Evolutionary conservation across 2,329 filamentous ascomycete genomes (phyloP).

Genomic region (Aspergillus sclerotialis): DNA sequence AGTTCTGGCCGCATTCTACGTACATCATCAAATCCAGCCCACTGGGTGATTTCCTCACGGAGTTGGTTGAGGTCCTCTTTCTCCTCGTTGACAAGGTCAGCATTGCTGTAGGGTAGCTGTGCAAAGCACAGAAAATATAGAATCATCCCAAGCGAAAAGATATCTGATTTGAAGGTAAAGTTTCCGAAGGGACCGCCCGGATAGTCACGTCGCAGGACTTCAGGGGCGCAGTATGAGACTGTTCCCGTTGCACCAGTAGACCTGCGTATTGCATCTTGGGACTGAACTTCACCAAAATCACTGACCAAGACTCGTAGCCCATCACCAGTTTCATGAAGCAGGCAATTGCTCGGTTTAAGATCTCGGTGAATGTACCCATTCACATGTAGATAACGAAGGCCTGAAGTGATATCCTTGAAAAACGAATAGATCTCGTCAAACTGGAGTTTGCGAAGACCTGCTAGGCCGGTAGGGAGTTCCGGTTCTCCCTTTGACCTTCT

Average conservation of each 20-base stretch:
- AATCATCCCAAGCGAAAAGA: conserved; percentile 98
- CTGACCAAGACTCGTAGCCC: conserved; percentile 80
- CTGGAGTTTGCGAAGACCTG: conserved; percentile 50
- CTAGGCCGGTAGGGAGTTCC: conserved; percentile 53
- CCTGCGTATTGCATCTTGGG: conserved; percentile 70
- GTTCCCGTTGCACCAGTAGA: conserved; percentile 93
- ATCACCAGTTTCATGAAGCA: conserved; percentile 69
- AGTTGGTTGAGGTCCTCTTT: conserved; percentile 83
- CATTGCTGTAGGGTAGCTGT: conserved; percentile 73
- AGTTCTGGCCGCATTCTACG: conserved; percentile 70
- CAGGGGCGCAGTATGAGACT: conserved; percentile 94
- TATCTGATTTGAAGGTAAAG: conserved; percentile 93
- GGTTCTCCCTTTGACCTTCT: conserved; percentile 71
- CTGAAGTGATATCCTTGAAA: conserved; percentile 91
- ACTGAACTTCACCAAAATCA: conserved; percentile 95
- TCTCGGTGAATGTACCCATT: conserved; percentile 95
- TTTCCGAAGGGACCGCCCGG: conserved; percentile 71
- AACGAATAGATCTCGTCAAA: conserved; percentile 96
- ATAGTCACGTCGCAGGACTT: conserved; percentile 66
- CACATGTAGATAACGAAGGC: conserved; percentile 78
- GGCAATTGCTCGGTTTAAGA: conserved; percentile 90
- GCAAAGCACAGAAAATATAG: conserved; percentile 97
- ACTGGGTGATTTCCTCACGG: conserved; percentile 75
- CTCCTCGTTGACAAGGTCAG: conserved; percentile 82
- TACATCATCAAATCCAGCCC: conserved; percentile 80